These are phyloP conservation scores for Colletotrichum sp. DNA, from an alignment of 2,329 filamentous ascomycete genomes.

Conservation along the genomic window DNA sequence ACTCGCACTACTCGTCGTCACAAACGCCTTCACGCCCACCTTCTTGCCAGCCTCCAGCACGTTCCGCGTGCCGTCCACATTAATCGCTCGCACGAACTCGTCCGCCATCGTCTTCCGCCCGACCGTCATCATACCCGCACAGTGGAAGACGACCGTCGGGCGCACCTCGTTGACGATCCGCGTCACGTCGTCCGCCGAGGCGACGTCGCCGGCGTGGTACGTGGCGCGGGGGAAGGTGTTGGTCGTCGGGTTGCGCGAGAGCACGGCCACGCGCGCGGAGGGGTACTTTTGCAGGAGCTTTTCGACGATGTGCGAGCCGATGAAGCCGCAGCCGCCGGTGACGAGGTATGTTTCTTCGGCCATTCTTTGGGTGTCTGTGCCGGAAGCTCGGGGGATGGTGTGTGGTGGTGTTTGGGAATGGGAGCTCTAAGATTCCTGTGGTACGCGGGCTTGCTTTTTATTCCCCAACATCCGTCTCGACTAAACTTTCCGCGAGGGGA, in stretches of 20 bases:
- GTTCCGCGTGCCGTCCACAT: slow-evolving; percentile 66
- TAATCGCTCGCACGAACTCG: slow-evolving; percentile 60
- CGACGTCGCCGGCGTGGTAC: slow-evolving; percentile 59
- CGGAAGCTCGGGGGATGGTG: not conserved
- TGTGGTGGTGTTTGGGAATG: not conserved
- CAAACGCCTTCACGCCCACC: slow-evolving; percentile 58
- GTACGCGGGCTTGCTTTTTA: not conserved
- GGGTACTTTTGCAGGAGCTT: slow-evolving; percentile 41
- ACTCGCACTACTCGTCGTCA: slow-evolving; percentile 69
- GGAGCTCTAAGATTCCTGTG: not conserved
- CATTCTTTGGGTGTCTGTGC: not conserved
- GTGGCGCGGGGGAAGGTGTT: slow-evolving; percentile 52
- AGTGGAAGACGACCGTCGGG: slow-evolving; percentile 69
- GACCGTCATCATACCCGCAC: slow-evolving; percentile 45
- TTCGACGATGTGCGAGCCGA: slow-evolving; percentile 59
- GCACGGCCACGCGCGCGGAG: slow-evolving; percentile 46
- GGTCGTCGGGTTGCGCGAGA: slow-evolving; percentile 49
- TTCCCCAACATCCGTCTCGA: not conserved
- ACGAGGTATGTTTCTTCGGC: slow-evolving; percentile 40
- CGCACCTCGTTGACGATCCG: slow-evolving; percentile 53
- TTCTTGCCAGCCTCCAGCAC: slow-evolving; percentile 57
- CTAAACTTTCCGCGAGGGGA: not conserved
- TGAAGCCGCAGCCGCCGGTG: slow-evolving; percentile 60
- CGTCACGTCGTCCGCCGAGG: slow-evolving; percentile 47
- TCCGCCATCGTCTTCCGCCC: slow-evolving; percentile 27